A percentile compares a stretch with the other conserved stretches of the same genome.
Conservation (phyloP, 2,329 filamentous ascomycete species). For the Alternaria postmessia region DNA sequence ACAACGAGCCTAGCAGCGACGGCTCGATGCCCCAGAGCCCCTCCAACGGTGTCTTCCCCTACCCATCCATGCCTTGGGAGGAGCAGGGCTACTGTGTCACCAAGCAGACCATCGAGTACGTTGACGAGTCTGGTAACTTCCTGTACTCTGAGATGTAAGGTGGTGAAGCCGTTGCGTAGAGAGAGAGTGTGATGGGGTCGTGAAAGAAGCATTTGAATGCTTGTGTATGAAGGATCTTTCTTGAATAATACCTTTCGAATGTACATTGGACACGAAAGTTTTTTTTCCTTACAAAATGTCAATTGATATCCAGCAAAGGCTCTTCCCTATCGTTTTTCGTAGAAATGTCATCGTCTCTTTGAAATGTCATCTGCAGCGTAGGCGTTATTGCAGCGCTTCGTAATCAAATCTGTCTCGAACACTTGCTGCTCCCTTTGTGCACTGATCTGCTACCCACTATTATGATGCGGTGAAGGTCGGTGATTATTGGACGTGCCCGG, state of each 20-base stretch:
- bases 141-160: conserved; percentile 36
- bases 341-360: conserved; percentile 6
- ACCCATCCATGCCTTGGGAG: conserved; percentile 31
- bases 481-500: neutral
- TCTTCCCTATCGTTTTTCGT: neutral
- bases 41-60: conserved; percentile 22
- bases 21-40: conserved; percentile 12
- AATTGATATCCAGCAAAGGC: conserved; percentile 15
- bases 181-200: neutral
- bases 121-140: conserved; percentile 44
- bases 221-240: conserved; percentile 8
- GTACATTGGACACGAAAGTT: conserved; percentile 14
- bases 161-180: neutral
- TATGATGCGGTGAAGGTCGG: neutral
- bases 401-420: neutral
- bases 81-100: conserved; percentile 43
- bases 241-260: conserved; percentile 21
- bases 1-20: conserved; percentile 16
- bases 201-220: conserved; percentile 1
- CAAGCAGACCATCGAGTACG: conserved; percentile 46
- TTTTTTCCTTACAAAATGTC: conserved; percentile 18
- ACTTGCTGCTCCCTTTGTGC: neutral
- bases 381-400: neutral
- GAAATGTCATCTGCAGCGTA: neutral
- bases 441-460: neutral